Evolutionary conservation across 768 basidiomycete genomes (phyloP), one percentile per base, ranked within the genome.

Genomic region (Sporobolomyces pararoseus): DNA sequence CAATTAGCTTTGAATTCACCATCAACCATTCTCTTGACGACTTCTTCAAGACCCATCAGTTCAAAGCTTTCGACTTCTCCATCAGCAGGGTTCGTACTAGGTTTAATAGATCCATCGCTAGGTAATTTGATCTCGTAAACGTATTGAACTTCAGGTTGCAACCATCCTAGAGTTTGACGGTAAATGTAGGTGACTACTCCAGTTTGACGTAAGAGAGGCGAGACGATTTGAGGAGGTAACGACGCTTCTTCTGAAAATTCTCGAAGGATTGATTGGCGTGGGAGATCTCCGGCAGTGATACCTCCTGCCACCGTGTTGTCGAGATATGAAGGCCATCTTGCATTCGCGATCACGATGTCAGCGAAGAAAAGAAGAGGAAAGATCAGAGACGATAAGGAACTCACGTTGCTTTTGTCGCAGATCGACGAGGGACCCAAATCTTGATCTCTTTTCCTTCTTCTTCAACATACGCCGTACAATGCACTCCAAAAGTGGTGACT

Each of bases 21-120:
- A 12, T 80, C 79, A 35, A 84, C 85, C 81, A 98, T 85, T 60
- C 84, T 85, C 46, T 81, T 67, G 9, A 89, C 81, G 23, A 94
- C 84, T 35, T 85, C 83, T 1, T 84, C 82, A 49, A 91, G 80
- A 3, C 85, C 79, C 50, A 91, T 81, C 29, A 95, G 82, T 90
- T 94, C 86, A 75, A 99, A 99, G 1, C 85, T 87, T 77, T 96
- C 93, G 3, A 96, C 96, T 78, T 99, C 96, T 31, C 91, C 93
- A 73, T 99, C 96, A 91, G 60, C 83, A 85, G 23, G 82, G 79
- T 19, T 81, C 78, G 23, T 83, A 77, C 72, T 80, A 85, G 77
- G 37, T 79, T 32, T 68, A 32, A 57, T 16, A 0, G 1, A 2
- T 4, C 16, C 49, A 14, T 54, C 60, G 13, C 37, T 61, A n/a